Conservation (phyloP, 495 filamentous ascomycete genomes). For the Talaromyces wortmannii region DNA sequence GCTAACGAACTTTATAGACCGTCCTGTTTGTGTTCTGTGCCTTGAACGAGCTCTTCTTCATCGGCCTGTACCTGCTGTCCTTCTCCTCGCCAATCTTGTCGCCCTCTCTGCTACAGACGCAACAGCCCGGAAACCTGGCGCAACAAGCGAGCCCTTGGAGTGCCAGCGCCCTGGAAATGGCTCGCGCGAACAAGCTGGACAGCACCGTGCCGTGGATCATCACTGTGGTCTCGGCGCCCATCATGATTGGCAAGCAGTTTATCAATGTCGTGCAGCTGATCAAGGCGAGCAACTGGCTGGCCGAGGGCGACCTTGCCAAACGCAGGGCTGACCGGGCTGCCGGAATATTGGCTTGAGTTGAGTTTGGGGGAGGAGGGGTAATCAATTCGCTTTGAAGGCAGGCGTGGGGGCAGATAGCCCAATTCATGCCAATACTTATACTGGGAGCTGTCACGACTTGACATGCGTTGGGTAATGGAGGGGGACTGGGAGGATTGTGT, state of each 20-base stretch:
- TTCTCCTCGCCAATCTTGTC: constrained; percentile 86
- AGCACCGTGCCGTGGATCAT: constrained; percentile 80
- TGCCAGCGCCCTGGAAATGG: constrained; percentile 85
- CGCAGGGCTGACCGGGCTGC: constrained; percentile 14
- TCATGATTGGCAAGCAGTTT: constrained; percentile 87
- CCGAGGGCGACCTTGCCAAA: constrained; percentile 65
- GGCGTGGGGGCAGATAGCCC: background rate
- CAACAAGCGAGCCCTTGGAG: constrained; percentile 72
- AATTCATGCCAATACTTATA: no score
- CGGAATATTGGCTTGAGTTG: background rate
- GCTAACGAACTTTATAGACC: constrained; percentile 42
- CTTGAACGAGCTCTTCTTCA: constrained; percentile 93
- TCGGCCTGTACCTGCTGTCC: constrained; percentile 93
- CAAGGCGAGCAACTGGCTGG: constrained; percentile 88
- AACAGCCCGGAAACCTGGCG: constrained; percentile 59
- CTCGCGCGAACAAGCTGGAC: constrained; percentile 90
- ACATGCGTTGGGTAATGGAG: background rate
- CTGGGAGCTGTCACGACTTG: no score
- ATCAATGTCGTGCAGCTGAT: constrained; percentile 93
- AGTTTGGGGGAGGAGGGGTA: background rate
- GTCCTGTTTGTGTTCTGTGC: constrained; percentile 89
- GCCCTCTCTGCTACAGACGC: constrained; percentile 65
- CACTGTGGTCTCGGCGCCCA: constrained; percentile 68
- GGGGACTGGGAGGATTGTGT: background rate
- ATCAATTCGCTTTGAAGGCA: background rate